Percentiles rank a stretch among this genome's conserved stretches.
Evolutionary conservation across 805 yeast species (phyloP).

Genomic region (Zygotorulaspora chibaensis): DNA sequence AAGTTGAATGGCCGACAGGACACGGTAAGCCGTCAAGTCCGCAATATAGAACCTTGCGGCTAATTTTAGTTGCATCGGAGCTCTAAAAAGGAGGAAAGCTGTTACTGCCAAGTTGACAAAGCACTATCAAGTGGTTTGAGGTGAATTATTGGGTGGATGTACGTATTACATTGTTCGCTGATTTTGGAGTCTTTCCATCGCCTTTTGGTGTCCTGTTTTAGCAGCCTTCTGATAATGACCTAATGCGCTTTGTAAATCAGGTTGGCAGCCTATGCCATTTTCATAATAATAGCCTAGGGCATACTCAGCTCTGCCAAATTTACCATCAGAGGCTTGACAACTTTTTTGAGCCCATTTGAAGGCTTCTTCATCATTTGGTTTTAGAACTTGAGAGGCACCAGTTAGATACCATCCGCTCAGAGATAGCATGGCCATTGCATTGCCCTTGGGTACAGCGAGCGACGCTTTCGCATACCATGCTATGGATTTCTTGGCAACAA

Average conservation of each 20-base stretch:
- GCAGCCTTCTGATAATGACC: conserved; percentile 58
- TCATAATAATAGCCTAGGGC: conserved; percentile 67
- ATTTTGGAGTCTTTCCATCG: conserved; percentile 27
- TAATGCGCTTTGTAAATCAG: conserved; percentile 42
- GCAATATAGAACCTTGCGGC: too few species aligned
- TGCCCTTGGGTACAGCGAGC: conserved; percentile 42
- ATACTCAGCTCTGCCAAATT: conserved; percentile 59
- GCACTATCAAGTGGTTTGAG: too few species aligned
- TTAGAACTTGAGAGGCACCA: conserved; percentile 54
- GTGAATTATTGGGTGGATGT: too few species aligned
- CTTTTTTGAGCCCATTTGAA: conserved; percentile 62
- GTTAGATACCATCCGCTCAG: conserved; percentile 75
- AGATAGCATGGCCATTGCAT: conserved; percentile 66
- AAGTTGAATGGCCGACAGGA: too few species aligned
- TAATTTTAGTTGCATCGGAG: too few species aligned
- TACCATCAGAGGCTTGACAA: conserved; percentile 45
- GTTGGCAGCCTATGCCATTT: conserved; percentile 55
- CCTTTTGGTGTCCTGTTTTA: conserved; percentile 55
- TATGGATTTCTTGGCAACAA: conserved; percentile 55
- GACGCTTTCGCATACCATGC: conserved; percentile 76
- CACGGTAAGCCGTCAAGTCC: too few species aligned
- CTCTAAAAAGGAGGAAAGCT: too few species aligned
- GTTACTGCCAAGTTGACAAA: too few species aligned
- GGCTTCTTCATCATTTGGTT: conserved; percentile 59
- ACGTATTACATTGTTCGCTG: background rate